Evolutionary conservation across 1,284 basidiomycete genomes (phyloP).

Genomic region (Puccinia triticina): DNA sequence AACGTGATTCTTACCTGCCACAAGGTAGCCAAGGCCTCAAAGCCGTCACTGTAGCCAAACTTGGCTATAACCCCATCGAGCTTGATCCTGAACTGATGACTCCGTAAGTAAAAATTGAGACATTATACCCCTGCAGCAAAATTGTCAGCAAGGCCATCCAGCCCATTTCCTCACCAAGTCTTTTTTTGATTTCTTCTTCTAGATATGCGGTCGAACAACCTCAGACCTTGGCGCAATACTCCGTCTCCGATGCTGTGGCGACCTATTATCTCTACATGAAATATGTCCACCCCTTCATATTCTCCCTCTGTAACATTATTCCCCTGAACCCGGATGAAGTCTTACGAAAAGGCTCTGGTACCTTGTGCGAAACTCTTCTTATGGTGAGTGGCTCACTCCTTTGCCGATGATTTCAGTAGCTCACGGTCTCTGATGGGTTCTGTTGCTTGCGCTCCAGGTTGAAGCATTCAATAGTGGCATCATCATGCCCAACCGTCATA

Average conservation of each 20-base stretch:
- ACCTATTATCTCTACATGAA: conserved; percentile 99
- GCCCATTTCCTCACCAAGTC: too few relatives aligned
- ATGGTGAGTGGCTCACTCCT: conserved; percentile 72
- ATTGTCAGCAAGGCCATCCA: too few relatives aligned
- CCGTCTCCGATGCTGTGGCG: conserved; percentile 98
- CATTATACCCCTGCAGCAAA: conserved; percentile 1
- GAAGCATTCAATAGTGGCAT: conserved; percentile 90
- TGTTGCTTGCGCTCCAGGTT: conserved; percentile 67
- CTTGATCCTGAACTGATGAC: conserved; percentile 99
- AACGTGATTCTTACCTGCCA: conserved; percentile 98
- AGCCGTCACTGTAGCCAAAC: conserved; percentile 93
- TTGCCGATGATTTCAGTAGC: not conserved
- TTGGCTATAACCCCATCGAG: conserved; percentile 96
- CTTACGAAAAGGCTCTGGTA: conserved; percentile 91
- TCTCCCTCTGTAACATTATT: conserved; percentile 99
- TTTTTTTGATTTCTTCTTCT: not conserved
- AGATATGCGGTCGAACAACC: conserved; percentile 97
- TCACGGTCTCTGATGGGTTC: conserved; percentile 11
- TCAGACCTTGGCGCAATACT: conserved; percentile 92
- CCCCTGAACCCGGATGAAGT: conserved; percentile 97
- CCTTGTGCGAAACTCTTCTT: conserved; percentile 92
- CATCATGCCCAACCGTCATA: conserved; percentile 97
- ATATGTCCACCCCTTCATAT: conserved; percentile 99
- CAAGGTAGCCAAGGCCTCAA: conserved; percentile 98
- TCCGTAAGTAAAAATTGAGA: conserved; percentile 68